Percentiles rank a stretch among this genome's conserved stretches.
Conservation (phyloP, 176 grass and related monocot species). For the Pontederia crassipes region DNA sequence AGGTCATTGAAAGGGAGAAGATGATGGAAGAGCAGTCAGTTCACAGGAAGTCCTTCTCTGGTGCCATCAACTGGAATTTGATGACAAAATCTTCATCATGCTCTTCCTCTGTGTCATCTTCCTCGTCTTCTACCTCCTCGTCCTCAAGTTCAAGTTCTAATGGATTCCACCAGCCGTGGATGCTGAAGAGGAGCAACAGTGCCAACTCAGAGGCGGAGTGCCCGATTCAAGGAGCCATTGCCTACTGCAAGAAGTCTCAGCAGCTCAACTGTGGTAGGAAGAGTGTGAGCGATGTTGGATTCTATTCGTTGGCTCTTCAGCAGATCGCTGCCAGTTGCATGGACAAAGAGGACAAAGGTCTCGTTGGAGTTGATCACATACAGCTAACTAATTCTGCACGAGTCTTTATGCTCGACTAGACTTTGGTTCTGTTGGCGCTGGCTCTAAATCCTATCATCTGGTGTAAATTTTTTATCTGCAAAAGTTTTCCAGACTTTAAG, state of each 20-base stretch:
- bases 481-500: no score
- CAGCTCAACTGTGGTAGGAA: slow-evolving; percentile 27
- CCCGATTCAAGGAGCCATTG: slow-evolving; percentile 84
- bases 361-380: slow-evolving; percentile 20
- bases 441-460: no score
- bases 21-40: slow-evolving; percentile 29
- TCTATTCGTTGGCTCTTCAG: slow-evolving; percentile 38
- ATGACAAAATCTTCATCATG: slow-evolving; percentile 30
- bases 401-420: no score
- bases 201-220: slow-evolving; percentile 51
- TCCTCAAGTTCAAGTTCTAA: slow-evolving; percentile 38
- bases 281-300: slow-evolving; percentile 50
- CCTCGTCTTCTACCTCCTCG: slow-evolving; percentile 37
- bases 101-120: slow-evolving; percentile 28
- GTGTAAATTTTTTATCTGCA: no score
- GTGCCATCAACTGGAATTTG: slow-evolving; percentile 59
- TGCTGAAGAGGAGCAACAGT: slow-evolving; percentile 66
- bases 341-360: slow-evolving; percentile 40
- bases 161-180: slow-evolving; percentile 22
- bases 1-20: slow-evolving; percentile 23
- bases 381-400: no score
- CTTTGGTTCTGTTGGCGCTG: no score
- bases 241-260: slow-evolving; percentile 81
- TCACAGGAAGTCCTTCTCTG: slow-evolving; percentile 84
- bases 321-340: slow-evolving; percentile 22